Percentiles rank a stretch among this genome's conserved stretches.
Conservation (phyloP, 345 rosid genomes). For the Reutealis trisperma region DNA sequence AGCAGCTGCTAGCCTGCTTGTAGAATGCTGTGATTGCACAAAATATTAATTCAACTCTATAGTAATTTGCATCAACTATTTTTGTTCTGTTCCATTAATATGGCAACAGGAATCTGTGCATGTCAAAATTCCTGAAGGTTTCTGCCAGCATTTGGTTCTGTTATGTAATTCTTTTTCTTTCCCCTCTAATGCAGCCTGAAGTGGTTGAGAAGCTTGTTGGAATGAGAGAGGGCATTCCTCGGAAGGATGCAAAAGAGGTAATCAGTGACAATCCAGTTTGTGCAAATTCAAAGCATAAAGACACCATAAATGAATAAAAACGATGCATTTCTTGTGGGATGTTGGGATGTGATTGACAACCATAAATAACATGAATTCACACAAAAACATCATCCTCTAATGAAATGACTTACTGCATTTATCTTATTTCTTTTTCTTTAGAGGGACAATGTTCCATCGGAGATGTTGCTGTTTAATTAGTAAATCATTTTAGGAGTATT, state of each 20-base stretch:
- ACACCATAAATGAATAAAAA: not conserved
- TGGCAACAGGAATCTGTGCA: too few species aligned
- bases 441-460: too few species aligned
- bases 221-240: slow-evolving; percentile 92
- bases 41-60: not conserved
- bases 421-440: too few species aligned
- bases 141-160: not conserved
- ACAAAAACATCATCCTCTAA: not conserved
- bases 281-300: not conserved
- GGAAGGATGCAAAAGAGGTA: slow-evolving; percentile 99
- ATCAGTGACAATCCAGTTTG: not conserved
- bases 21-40: not conserved
- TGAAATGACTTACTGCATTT: not conserved
- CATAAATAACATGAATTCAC: not conserved
- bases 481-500: too few species aligned
- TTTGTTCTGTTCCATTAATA: not conserved
- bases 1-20: too few species aligned
- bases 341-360: not conserved
- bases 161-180: slow-evolving; percentile 4
- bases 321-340: not conserved
- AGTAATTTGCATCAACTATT: not conserved
- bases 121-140: slow-evolving; percentile 2
- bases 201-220: slow-evolving; percentile 98
- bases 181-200: slow-evolving; percentile 61
- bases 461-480: too few species aligned